A percentile compares a stretch with the other conserved stretches of the same genome.
Conservation (phyloP, 805 yeast species). For the Zygotorulaspora florentina region DNA sequence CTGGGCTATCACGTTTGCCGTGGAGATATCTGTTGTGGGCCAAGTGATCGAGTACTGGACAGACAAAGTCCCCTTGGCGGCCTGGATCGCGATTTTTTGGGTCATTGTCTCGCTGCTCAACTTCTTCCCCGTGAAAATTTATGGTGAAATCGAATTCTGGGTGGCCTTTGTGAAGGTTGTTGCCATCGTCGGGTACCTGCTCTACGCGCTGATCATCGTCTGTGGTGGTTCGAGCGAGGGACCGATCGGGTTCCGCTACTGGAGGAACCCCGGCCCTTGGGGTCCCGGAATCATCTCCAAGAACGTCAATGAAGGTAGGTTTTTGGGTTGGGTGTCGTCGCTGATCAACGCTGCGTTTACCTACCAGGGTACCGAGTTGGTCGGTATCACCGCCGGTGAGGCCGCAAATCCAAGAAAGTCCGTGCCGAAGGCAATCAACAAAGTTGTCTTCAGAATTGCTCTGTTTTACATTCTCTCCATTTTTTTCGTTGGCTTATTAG, state of each 20-base stretch:
- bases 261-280: constrained; percentile 69
- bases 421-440: constrained; percentile 63
- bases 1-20: constrained; percentile 68
- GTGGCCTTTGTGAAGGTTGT: constrained; percentile 49
- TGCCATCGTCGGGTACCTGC: constrained; percentile 51
- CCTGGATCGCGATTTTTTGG: constrained; percentile 56
- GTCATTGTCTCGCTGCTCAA: constrained; percentile 42
- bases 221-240: constrained; percentile 55
- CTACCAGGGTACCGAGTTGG: constrained; percentile 56
- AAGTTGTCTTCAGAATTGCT: constrained; percentile 59
- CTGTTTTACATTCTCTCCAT: constrained; percentile 57
- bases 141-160: constrained; percentile 59
- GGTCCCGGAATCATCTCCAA: constrained; percentile 49
- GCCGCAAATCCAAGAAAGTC: constrained; percentile 62
- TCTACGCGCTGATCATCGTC: constrained; percentile 52
- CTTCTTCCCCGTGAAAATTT: constrained; percentile 50
- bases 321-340: constrained; percentile 52
- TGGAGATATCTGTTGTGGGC: constrained; percentile 54
- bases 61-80: constrained; percentile 52
- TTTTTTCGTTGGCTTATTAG: constrained; percentile 60
- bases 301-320: constrained; percentile 42
- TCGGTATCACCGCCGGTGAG: constrained; percentile 58
- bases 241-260: constrained; percentile 59
- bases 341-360: constrained; percentile 55
- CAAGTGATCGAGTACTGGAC: constrained; percentile 55